Evolutionary conservation across 164 flowering plant genomes (phyloP).

Genomic region (Taxillus chinensis): DNA sequence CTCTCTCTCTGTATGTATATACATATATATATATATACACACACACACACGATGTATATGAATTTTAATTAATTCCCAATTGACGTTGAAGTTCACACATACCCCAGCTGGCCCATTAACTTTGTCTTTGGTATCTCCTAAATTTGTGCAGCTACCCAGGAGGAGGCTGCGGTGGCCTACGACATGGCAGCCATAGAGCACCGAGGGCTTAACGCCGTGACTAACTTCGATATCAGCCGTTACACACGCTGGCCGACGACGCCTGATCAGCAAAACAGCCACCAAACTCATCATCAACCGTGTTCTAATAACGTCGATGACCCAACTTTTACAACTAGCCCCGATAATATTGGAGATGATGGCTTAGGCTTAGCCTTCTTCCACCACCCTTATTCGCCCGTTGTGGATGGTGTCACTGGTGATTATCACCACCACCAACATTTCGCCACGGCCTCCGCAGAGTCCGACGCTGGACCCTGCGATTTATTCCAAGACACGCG

Average conservation of each 20-base stretch:
- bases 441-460: slow-evolving; percentile 49
- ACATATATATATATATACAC: too few species aligned
- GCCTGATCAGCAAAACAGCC: slow-evolving; percentile 1
- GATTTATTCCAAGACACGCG: slow-evolving; percentile 66
- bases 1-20: not conserved
- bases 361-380: slow-evolving; percentile 12
- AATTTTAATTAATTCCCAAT: not conserved
- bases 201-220: slow-evolving; percentile 46
- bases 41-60: not conserved
- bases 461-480: slow-evolving; percentile 22
- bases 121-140: not conserved
- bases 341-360: slow-evolving; percentile 2
- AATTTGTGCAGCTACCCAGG: slow-evolving; percentile 26
- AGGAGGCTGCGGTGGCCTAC: slow-evolving; percentile 53
- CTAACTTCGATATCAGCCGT: slow-evolving; percentile 61
- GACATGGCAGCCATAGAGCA: slow-evolving; percentile 56
- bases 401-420: slow-evolving; percentile 6
- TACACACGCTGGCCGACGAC: slow-evolving; percentile 66
- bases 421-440: slow-evolving; percentile 19
- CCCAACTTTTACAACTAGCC: not conserved
- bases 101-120: not conserved
- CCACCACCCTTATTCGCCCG: slow-evolving; percentile 1
- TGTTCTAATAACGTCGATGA: not conserved
- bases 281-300: not conserved
- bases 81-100: not conserved